Conservation (phyloP, 2,329 filamentous ascomycete genomes). For the Exophiala alcalophila region DNA sequence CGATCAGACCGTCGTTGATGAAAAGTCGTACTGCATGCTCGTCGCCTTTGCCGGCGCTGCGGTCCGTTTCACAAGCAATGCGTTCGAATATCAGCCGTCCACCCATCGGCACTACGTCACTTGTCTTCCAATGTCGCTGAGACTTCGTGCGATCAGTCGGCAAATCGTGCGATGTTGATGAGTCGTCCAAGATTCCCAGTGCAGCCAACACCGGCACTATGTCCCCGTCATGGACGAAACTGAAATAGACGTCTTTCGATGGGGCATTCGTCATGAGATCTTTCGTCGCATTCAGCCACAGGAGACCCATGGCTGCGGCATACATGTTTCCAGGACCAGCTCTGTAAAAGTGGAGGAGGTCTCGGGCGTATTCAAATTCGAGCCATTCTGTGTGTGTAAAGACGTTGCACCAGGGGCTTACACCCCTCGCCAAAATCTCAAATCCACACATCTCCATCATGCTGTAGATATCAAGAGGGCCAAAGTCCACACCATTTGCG, state of each 20-base stretch:
- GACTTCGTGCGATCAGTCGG: slow-evolving; percentile 46
- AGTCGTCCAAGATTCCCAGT: slow-evolving; percentile 44
- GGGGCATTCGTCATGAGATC: slow-evolving; percentile 48
- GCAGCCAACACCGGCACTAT: slow-evolving; percentile 55
- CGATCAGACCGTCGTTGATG: slow-evolving; percentile 56
- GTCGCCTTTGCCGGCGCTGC: slow-evolving; percentile 1
- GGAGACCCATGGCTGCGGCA: slow-evolving; percentile 53
- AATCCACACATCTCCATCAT: slow-evolving; percentile 64
- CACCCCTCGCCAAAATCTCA: slow-evolving; percentile 53
- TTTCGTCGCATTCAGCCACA: slow-evolving; percentile 58
- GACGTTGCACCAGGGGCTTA: slow-evolving; percentile 55
- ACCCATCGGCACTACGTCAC: slow-evolving; percentile 57
- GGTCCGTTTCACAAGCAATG: slow-evolving; percentile 41
- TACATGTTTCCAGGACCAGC: slow-evolving; percentile 57
- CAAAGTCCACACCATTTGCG: slow-evolving; percentile 45
- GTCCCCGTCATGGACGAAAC: slow-evolving; percentile 60
- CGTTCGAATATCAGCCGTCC: slow-evolving; percentile 55
- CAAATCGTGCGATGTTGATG: slow-evolving; percentile 43
- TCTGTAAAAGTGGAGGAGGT: slow-evolving; percentile 58
- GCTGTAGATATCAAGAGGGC: slow-evolving; percentile 51
- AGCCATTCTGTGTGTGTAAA: slow-evolving; percentile 55
- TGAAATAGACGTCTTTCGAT: slow-evolving; percentile 49
- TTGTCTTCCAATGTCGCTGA: slow-evolving; percentile 53
- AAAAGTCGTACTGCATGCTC: slow-evolving; percentile 50
- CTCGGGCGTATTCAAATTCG: slow-evolving; percentile 57